phyloP scores from a whole-genome alignment of 306 rosid genomes.

The Clitoria ternatea region DNA sequence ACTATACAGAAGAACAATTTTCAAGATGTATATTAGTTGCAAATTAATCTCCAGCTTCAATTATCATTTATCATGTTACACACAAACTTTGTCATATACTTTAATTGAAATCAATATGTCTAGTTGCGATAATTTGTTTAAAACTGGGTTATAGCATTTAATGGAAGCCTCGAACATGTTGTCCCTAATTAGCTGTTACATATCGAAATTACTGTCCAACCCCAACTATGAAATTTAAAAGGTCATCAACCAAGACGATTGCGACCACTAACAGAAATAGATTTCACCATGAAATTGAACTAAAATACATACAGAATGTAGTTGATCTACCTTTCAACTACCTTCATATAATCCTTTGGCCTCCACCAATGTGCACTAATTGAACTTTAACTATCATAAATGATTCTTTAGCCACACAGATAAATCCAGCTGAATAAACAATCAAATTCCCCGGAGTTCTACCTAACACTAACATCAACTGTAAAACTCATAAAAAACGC shows the following conservation, averaged over 20 bases:
- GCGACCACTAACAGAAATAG: background rate
- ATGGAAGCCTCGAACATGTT: no score
- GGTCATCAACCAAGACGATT: background rate
- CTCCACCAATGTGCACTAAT: background rate
- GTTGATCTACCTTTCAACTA: background rate
- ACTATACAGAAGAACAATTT: no score
- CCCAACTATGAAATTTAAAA: background rate
- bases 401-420: background rate
- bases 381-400: background rate
- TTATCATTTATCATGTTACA: no score
- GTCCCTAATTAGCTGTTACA: no score
- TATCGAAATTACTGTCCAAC: background rate
- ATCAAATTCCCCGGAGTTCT: background rate
- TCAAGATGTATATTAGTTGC: no score
- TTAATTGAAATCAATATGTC: no score
- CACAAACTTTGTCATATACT: no score
- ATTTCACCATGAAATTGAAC: background rate
- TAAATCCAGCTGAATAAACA: background rate
- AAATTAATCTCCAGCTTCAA: no score
- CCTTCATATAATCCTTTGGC: background rate
- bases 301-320: background rate
- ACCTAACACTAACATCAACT: background rate
- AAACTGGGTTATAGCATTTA: no score
- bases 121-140: no score
- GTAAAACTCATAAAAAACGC: slow-evolving; percentile 17